A percentile compares a stretch with the other conserved stretches of the same genome.
Conservation (phyloP, 2,329 filamentous ascomycete genomes). For the Fusarium coffeatum region DNA sequence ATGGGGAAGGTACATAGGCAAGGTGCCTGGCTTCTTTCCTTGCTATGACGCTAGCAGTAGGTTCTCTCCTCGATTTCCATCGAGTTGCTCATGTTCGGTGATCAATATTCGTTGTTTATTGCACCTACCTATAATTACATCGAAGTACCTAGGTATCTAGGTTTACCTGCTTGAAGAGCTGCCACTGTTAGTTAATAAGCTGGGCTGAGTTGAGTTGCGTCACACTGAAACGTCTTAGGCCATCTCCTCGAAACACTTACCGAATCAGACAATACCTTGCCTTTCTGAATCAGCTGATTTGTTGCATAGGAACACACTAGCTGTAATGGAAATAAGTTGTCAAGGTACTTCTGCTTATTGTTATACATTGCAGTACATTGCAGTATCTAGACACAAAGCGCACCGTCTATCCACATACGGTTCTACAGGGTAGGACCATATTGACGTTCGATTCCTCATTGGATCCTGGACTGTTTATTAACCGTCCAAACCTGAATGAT, state of each 20-base stretch:
- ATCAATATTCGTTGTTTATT: background rate
- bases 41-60: background rate
- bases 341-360: background rate
- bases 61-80: background rate
- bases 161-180: no score
- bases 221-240: conserved; percentile 14
- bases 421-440: background rate
- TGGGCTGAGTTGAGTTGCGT: conserved; percentile 24
- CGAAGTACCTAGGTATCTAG: background rate
- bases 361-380: background rate
- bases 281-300: background rate
- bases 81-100: background rate
- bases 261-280: background rate
- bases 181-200: conserved; percentile 1
- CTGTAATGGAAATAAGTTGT: background rate
- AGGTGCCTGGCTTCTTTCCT: background rate
- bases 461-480: no score
- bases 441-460: background rate
- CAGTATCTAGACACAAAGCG: background rate
- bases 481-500: background rate
- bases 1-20: conserved; percentile 5
- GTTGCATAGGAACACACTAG: background rate
- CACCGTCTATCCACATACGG: background rate
- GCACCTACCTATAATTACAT: background rate
- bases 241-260: background rate